Evolutionary conservation across 1,139 yeast species (phyloP).

Genomic region (Casaregolazyma lundiana): DNA sequence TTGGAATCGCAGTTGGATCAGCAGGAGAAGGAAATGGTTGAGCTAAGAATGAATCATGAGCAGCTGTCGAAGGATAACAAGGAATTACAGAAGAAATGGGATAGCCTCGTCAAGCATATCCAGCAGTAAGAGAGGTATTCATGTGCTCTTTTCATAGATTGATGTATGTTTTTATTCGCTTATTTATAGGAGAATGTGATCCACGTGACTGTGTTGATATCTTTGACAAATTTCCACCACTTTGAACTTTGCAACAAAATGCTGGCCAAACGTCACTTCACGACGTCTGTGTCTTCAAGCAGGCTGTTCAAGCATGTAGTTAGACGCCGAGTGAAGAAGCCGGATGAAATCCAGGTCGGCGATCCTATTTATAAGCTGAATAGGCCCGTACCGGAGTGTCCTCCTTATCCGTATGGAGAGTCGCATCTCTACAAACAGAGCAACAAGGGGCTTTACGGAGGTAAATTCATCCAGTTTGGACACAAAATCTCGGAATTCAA

Average conservation of each 20-base stretch:
- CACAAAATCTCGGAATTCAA: conserved; percentile 72
- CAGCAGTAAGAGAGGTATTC: conserved; percentile 26
- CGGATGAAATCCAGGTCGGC: conserved; percentile 29
- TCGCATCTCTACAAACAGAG: conserved; percentile 75
- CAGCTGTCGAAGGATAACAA: conserved; percentile 26
- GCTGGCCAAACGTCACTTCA: conserved; percentile 13
- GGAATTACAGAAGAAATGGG: conserved; percentile 27
- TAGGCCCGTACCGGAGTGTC: conserved; percentile 39
- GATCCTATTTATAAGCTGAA: conserved; percentile 31
- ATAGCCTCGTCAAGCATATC: conserved; percentile 28
- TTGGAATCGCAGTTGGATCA: conserved; percentile 31
- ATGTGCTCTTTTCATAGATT: neutral
- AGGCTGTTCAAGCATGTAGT: conserved; percentile 31
- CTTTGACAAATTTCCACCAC: neutral
- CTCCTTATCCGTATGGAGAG: conserved; percentile 81
- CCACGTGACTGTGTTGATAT: neutral
- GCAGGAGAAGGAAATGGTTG: conserved; percentile 33
- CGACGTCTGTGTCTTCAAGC: conserved; percentile 16
- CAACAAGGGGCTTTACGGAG: conserved; percentile 86
- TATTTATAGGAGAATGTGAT: conserved; percentile 1
- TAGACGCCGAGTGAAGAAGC: conserved; percentile 28
- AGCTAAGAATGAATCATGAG: conserved; percentile 22
- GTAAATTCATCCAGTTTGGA: conserved; percentile 73
- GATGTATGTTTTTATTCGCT: neutral
- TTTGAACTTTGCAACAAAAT: neutral